phyloP scores from a whole-genome alignment of 306 rosid genomes.

The Corylus avellana region DNA sequence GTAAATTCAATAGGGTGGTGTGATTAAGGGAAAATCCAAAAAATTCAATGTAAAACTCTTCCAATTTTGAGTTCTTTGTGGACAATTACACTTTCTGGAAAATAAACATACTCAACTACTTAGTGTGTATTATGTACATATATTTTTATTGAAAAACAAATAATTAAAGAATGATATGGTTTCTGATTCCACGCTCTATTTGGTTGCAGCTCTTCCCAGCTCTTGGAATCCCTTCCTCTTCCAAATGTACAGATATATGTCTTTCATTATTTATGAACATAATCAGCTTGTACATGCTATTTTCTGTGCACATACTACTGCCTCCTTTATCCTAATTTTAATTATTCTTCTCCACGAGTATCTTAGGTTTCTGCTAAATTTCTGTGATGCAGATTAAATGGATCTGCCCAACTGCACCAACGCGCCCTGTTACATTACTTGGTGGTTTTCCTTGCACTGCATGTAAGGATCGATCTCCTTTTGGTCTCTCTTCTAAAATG shows the following conservation, averaged over 20 bases:
- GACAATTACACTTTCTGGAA: constrained; percentile 2
- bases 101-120: not conserved
- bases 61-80: constrained; percentile 16
- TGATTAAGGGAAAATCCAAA: constrained; percentile 10
- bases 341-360: not conserved
- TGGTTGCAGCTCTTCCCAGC: constrained; percentile 87
- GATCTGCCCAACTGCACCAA: constrained; percentile 99
- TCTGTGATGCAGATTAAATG: constrained; percentile 79
- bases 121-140: too few species aligned
- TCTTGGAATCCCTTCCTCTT: constrained; percentile 82
- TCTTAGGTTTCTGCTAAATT: constrained; percentile 27
- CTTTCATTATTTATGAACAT: constrained; percentile 26
- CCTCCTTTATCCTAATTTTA: not conserved
- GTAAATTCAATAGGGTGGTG: constrained; percentile 9
- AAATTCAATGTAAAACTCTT: constrained; percentile 22
- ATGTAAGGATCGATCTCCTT: constrained; percentile 50
- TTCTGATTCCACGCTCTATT: constrained; percentile 43
- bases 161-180: constrained; percentile 11
- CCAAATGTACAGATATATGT: constrained; percentile 65
- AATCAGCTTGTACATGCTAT: constrained; percentile 10
- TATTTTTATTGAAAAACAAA: not conserved
- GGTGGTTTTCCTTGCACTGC: constrained; percentile 99
- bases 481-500: constrained; percentile 2
- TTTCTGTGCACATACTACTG: constrained; percentile 9
- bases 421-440: constrained; percentile 83